Evolutionary conservation across 1,139 yeast genomes (phyloP).

Genomic region (Suhomyces ambrosiae): DNA sequence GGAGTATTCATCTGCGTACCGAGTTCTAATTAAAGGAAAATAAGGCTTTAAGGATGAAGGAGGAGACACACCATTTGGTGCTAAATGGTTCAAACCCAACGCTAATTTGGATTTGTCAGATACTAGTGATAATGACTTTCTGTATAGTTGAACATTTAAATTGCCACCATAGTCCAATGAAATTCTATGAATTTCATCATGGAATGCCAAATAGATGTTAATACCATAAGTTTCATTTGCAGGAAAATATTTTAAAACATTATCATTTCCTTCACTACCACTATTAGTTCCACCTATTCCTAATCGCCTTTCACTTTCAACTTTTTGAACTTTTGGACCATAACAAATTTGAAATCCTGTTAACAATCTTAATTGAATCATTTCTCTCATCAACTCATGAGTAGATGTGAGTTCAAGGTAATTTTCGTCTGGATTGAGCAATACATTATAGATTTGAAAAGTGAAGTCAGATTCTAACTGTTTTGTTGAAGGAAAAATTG

Average conservation of each 20-base stretch:
- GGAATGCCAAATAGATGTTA: slow-evolving; percentile 71
- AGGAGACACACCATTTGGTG: neutral
- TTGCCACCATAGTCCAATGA: slow-evolving; percentile 69
- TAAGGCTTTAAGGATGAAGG: slow-evolving; percentile 30
- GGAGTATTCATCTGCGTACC: slow-evolving; percentile 72
- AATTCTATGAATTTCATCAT: slow-evolving; percentile 83
- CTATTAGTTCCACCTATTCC: slow-evolving; percentile 24
- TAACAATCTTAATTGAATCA: slow-evolving; percentile 80
- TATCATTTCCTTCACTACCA: slow-evolving; percentile 42
- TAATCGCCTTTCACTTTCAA: slow-evolving; percentile 63
- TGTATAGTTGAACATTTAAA: slow-evolving; percentile 76
- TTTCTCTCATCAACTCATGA: slow-evolving; percentile 73
- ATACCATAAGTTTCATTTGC: slow-evolving; percentile 47
- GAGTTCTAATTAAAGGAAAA: slow-evolving; percentile 67
- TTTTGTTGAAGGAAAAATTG: slow-evolving; percentile 67
- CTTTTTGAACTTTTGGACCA: slow-evolving; percentile 63
- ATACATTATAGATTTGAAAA: slow-evolving; percentile 64
- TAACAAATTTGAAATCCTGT: slow-evolving; percentile 90
- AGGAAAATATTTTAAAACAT: slow-evolving; percentile 46
- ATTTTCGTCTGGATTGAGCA: slow-evolving; percentile 53
- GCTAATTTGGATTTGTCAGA: slow-evolving; percentile 18
- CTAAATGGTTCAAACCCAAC: slow-evolving; percentile 1
- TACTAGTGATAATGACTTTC: slow-evolving; percentile 21
- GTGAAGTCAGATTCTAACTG: slow-evolving; percentile 68
- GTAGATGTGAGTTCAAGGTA: slow-evolving; percentile 54